Conservation (phyloP, 495 filamentous ascomycete genomes). For the Rhypophila decipiens region DNA sequence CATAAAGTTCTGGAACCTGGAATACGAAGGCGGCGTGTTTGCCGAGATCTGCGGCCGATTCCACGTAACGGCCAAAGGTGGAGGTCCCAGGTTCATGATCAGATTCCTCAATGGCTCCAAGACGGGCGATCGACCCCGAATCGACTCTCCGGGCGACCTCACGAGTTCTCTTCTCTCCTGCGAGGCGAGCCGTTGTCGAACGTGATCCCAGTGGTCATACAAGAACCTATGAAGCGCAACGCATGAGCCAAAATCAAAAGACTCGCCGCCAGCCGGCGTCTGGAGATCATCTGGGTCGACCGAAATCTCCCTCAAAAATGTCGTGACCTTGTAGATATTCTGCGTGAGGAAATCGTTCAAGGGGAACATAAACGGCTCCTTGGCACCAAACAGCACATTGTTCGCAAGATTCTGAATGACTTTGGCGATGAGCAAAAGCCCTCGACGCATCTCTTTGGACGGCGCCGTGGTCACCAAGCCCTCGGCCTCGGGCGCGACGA, state of each 20-base stretch:
- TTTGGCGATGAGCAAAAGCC: conserved; percentile 59
- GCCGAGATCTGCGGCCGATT: conserved; percentile 53
- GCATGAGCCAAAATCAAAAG: conserved; percentile 61
- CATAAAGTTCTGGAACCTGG: conserved; percentile 65
- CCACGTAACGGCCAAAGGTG: conserved; percentile 57
- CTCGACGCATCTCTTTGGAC: conserved; percentile 60
- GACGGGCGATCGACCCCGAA: conserved; percentile 37
- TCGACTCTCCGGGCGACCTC: conserved; percentile 43
- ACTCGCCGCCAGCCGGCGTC: conserved; percentile 34
- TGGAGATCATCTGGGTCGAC: conserved; percentile 34
- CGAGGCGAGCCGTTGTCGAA: conserved; percentile 54
- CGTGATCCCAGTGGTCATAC: conserved; percentile 63
- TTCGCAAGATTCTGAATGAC: conserved; percentile 64
- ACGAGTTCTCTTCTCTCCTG: conserved; percentile 47
- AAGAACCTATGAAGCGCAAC: conserved; percentile 59
- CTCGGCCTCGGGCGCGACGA: conserved; percentile 60
- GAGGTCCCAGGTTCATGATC: conserved; percentile 56
- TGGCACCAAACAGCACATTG: conserved; percentile 63
- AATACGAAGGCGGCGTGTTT: conserved; percentile 54
- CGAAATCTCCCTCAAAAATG: conserved; percentile 58
- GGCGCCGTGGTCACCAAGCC: conserved; percentile 50
- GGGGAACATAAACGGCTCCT: conserved; percentile 64
- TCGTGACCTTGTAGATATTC: conserved; percentile 57
- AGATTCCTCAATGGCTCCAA: conserved; percentile 49
- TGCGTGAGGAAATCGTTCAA: conserved; percentile 58